Evolutionary conservation across 768 basidiomycete genomes (phyloP).

Genomic region (Mrakia blollopis): DNA sequence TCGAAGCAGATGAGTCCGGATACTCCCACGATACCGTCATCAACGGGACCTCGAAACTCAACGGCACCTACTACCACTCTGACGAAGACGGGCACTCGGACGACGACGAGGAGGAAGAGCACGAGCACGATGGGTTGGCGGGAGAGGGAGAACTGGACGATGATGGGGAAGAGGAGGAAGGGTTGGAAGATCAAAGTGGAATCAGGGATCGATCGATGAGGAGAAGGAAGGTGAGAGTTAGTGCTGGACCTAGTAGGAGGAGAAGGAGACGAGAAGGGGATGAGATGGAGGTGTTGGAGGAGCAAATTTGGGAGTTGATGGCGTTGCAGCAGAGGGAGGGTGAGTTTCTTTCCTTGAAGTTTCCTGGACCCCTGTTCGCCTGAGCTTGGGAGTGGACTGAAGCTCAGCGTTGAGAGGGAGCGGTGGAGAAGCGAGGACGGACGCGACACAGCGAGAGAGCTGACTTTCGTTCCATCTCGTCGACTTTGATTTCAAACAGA

Average conservation of each 20-base stretch:
- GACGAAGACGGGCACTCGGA: not conserved
- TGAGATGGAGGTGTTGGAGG: slow-evolving; percentile 16
- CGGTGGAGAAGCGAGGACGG: too few species aligned
- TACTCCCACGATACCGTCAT: slow-evolving; percentile 3
- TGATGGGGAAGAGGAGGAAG: not conserved
- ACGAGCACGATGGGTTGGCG: too few species aligned
- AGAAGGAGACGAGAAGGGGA: not conserved
- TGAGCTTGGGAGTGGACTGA: too few species aligned
- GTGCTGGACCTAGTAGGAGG: not conserved
- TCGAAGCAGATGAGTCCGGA: slow-evolving; percentile 12
- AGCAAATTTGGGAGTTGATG: slow-evolving; percentile 26
- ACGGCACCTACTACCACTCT: not conserved
- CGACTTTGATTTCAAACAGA: not conserved
- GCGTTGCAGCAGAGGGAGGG: slow-evolving; percentile 27
- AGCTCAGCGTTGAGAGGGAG: too few species aligned
- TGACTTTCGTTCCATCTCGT: not conserved
- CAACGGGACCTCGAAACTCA: not conserved
- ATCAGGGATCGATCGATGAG: not conserved
- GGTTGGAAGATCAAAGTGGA: not conserved
- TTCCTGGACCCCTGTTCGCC: too few species aligned
- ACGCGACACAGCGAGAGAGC: too few species aligned
- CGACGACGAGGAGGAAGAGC: not conserved
- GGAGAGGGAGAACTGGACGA: not conserved
- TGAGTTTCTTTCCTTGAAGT: not conserved
- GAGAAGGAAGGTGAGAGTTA: not conserved